Base-by-base conservation (phyloP, 495 filamentous ascomycete genomes). In the Podospora bellae-mahoneyi region DNA sequence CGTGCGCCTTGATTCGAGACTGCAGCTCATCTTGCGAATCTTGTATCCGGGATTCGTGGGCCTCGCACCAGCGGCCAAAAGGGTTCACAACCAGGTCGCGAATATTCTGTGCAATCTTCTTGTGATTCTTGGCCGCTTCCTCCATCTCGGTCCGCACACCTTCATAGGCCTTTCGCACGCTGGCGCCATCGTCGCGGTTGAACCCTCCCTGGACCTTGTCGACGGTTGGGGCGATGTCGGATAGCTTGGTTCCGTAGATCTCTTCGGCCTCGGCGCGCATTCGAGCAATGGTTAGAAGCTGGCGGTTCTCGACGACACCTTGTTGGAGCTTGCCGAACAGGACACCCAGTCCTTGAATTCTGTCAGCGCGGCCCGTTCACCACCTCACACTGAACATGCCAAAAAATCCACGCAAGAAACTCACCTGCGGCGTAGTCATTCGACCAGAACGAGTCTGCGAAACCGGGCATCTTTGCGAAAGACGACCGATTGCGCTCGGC, bases 261-360 rank as follows among this genome's bases (percentile, higher is more conserved):
- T 98, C 95, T 75, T 99, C 95, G 48, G 95, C 93, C 74, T 98
- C 95, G 70, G 95, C 95, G 80, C 95, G 92, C 91, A 98, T 87
- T 44, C 91, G 91, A 28, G 95, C 93, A 72, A 99, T 87, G 20
- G 89, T 92, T 61, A 98, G 79, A 60, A 99, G 84, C 79, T 99
- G 95, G 78, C 92, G 91, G 75, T 99, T 96, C 80, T 98, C 96
- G 74, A 93, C 86, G 56, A 93, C 89, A 64, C 95, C 96, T 76
- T 99, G 95, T 79, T 97, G 94, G 59, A 99, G 89, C 81, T 99
- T 99, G 74, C 87, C 90, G 74, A 98, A 99, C 68, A 99, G 87
- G 57, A 99, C 94, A 55, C 94, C 95, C 66, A 99, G 87, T 48
- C 95, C 90, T 92, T 63, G 44, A 7, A 13, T 16, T 59, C 34